Evolutionary conservation across 306 rosid species (phyloP), one percentile per base, ranked within the genome.

Genomic region (Calophaca sinica): DNA sequence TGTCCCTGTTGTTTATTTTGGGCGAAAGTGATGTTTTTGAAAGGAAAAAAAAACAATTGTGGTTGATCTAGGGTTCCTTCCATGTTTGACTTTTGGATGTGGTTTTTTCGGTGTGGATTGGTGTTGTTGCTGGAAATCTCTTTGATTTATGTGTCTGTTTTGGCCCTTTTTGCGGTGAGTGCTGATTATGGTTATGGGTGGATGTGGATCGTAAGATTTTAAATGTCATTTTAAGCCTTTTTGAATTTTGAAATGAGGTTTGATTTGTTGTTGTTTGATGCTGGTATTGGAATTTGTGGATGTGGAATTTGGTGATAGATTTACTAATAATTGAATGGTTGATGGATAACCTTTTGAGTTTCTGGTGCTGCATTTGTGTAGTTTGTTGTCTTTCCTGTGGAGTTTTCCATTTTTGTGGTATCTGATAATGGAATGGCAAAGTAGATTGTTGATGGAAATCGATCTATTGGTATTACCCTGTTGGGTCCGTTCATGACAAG

Each of bases 51-150:
- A 72, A 15, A 46, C 28, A 6, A 59, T 66, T 72, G 2, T 53
- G 12, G 38, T 45, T 65, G 79, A 45, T 44, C 61, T 76, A 80
- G 82, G 82, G 85, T 61, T 76, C 14, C 49, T 66, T 20, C 3
- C 2, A 6, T 32, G 78, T 73, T 77, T 80, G 78, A 73, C 78
- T 61, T 77, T 77, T 38, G 11, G 45, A 3, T 20, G 41, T 46
- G 46, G 29, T 65, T 71, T 61, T 68, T 28, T 0, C 10, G n/a
- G 42, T 46, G 48, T 38, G 32, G 33, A 3, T 61, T 61, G 58
- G 5, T 38, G 12, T 52, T 12, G 2, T 4, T 44, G 11, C 10
- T 26, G 10, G 5, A 2, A 32, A 31, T 38, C 70, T 65, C 62
- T 45, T 52, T 49, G 38, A 6, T 66, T 70, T 6, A 51, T 36